Evolutionary conservation across 441 rosid genomes (phyloP).

Genomic region (Gossypium laxum): DNA sequence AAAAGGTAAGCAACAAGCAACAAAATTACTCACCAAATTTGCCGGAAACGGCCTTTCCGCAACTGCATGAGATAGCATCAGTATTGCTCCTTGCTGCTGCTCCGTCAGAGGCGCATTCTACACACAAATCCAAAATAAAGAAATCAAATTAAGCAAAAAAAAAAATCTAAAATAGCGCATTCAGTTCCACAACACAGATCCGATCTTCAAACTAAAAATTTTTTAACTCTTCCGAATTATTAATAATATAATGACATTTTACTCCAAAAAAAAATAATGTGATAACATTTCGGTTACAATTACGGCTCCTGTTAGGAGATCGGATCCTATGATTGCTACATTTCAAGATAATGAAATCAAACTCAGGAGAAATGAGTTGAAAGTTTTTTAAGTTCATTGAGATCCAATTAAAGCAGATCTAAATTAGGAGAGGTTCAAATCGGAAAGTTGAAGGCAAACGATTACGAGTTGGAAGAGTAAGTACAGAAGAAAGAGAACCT

Average conservation of each 20-base stretch:
- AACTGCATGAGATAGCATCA: conserved; percentile 52
- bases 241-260: not conserved
- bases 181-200: conserved; percentile 15
- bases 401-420: conserved; percentile 16
- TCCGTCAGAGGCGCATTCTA: conserved; percentile 84
- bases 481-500: conserved; percentile 30
- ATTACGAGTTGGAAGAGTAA: not conserved
- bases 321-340: not conserved
- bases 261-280: too few relatives aligned
- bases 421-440: not conserved
- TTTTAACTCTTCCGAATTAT: not conserved
- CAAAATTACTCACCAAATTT: conserved; percentile 41
- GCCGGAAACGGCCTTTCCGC: conserved; percentile 77
- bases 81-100: conserved; percentile 70
- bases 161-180: conserved; percentile 5
- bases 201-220: not conserved
- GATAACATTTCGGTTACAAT: not conserved
- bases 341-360: not conserved
- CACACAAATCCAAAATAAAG: conserved; percentile 5
- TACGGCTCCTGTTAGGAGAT: not conserved
- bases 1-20: not conserved
- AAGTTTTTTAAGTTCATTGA: not conserved
- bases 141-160: conserved; percentile 1
- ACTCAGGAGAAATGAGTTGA: not conserved
- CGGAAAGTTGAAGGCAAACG: not conserved